Base-by-base conservation (phyloP, 495 filamentous ascomycete species). In the Elaphomyces granulatus region DNA sequence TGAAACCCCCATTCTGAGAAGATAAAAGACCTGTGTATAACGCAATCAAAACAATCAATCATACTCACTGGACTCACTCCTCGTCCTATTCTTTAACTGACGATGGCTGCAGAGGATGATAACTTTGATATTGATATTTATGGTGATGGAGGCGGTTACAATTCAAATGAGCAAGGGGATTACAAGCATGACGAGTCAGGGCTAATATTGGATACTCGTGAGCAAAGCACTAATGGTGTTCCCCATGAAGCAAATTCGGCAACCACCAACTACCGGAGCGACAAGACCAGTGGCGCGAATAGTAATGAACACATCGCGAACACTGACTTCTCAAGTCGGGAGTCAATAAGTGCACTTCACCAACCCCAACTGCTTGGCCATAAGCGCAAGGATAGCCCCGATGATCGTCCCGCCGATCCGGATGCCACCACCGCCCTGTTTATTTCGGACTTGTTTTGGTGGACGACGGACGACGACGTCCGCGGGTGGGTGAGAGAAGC, bases 71-170 rank as follows among this genome's bases (percentile, higher is more conserved):
- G n/a, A n/a, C n/a, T n/a, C 6, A 28, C 6, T 28, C 6, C 6
- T 28, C 23, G 23, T 28, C 23, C 23, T 12, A 28, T 6, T 28
- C 23, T 28, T 28, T 6, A 28, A 28, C 51, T 48, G 64, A 72
- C 50, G 43, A 88, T 88, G 83, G 83, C 81, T 48, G 59, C 63
- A 44, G 75, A 79, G 51, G 83, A 93, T 61, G 82, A 90, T 61
- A 87, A 93, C 53, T 96, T 95, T 70, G 90, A 96, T 57, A 93
- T 95, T 71, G 92, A 96, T 59, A 87, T 95, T 61, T 95, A 94
- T 58, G 88, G 85, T 45, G 82, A 95, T 55, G 77, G 79, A 40
- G 69, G 71, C 42, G 59, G 67, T 14, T 63, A 60, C 43, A 64
- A 56, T 43, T 52, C 51, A 39, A 63, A 62, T 34, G 64, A 68